These are phyloP conservation scores for Kwoniella sp. DNA, from an alignment of 768 basidiomycete genomes.

Conservation along the genomic window DNA sequence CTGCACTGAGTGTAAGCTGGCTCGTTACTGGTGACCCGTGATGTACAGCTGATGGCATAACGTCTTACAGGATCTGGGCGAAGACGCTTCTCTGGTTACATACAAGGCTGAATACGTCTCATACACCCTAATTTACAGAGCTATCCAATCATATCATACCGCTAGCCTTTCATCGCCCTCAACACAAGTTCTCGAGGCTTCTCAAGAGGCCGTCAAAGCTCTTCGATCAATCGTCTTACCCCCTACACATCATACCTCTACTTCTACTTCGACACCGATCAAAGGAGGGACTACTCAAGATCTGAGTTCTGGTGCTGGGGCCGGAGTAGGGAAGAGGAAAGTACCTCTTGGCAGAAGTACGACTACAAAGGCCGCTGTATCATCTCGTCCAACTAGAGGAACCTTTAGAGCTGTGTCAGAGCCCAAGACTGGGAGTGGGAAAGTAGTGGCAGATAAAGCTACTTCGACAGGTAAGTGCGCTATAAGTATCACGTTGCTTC, in stretches of 20 bases:
- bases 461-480: slow-evolving; percentile 12
- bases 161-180: slow-evolving; percentile 56
- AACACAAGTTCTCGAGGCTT: slow-evolving; percentile 60
- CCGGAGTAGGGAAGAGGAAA: slow-evolving; percentile 3
- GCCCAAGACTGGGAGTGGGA: slow-evolving; percentile 7
- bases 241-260: slow-evolving; percentile 1
- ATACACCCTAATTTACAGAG: slow-evolving; percentile 66
- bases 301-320: not conserved
- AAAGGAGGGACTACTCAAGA: not conserved
- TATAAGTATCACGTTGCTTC: too few relatives aligned
- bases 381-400: slow-evolving; percentile 8
- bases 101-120: slow-evolving; percentile 60
- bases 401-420: slow-evolving; percentile 15
- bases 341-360: slow-evolving; percentile 22
- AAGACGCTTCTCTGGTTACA: slow-evolving; percentile 48
- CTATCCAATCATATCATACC: slow-evolving; percentile 68
- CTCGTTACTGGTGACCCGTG: too few relatives aligned
- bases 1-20: slow-evolving; percentile 5
- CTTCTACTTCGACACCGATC: slow-evolving; percentile 28
- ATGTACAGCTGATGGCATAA: not conserved
- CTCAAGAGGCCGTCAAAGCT: slow-evolving; percentile 62
- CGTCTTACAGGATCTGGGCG: slow-evolving; percentile 47
- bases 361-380: slow-evolving; percentile 26
- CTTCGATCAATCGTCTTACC: slow-evolving; percentile 52
- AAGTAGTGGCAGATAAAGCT: not conserved